Evolutionary conservation across 1,284 basidiomycete species (phyloP).

Genomic region (Ceratobasidium sp.): DNA sequence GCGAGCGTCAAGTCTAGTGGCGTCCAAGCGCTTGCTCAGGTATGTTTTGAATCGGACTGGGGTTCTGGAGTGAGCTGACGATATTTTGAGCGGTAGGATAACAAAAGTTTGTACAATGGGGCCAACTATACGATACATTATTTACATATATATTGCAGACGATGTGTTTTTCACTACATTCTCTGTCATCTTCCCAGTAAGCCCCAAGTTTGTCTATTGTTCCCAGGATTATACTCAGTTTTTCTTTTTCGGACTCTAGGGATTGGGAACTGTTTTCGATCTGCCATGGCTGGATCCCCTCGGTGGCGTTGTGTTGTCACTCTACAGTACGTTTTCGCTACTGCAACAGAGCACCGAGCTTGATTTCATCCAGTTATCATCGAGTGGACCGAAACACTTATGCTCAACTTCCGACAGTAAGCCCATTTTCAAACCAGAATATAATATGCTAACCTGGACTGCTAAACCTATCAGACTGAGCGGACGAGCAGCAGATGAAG

Average conservation of each 20-base stretch:
- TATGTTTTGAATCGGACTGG: not conserved
- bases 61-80: not conserved
- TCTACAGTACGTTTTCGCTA: conserved; percentile 36
- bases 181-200: conserved; percentile 38
- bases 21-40: conserved; percentile 38
- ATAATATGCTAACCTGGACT: no score
- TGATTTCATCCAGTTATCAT: conserved; percentile 32
- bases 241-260: conserved; percentile 1
- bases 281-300: conserved; percentile 41
- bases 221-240: not conserved
- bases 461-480: conserved; percentile 6
- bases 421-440: not conserved
- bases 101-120: conserved; percentile 19
- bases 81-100: conserved; percentile 1
- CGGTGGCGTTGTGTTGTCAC: conserved; percentile 37
- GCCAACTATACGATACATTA: not conserved
- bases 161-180: conserved; percentile 39
- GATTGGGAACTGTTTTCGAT: conserved; percentile 5
- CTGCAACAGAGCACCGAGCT: not conserved
- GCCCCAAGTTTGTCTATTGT: not conserved
- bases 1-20: conserved; percentile 32
- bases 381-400: conserved; percentile 42
- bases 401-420: conserved; percentile 40
- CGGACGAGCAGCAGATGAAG: conserved; percentile 18
- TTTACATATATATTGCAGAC: not conserved